Base-by-base conservation (phyloP, 2,329 filamentous ascomycete genomes). In the Sporothrix luriei region DNA sequence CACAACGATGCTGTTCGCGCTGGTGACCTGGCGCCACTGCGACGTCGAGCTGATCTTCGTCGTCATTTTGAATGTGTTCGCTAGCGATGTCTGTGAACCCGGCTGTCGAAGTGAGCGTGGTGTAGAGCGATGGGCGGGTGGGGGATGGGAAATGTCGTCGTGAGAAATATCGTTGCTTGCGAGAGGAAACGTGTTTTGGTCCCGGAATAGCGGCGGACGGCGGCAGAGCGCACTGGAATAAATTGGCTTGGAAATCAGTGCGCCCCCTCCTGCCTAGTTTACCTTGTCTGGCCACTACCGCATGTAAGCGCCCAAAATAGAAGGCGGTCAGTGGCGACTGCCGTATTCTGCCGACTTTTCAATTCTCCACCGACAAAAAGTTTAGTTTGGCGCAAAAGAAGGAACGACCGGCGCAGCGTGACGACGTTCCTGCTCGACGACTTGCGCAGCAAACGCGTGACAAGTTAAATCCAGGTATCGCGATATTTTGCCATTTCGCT, bases 1-100 rank as follows among this genome's bases (percentile, higher is more conserved):
- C 72, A 99, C 87, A 69, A 97, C 92, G 72, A 97, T 87, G 75
- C 87, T 88, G 69, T 91, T 93, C 67, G 88, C 88, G 68, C 85
- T 85, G 62, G 97, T 84, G 68, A 94, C 83, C 73, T 86, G 85
- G 76, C 87, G 87, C 83, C 94, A 95, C 79, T 96, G 88, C 74
- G 84, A 82, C 16, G 85, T 80, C 1, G 91, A 94, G 71, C 82
- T 82, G 75, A 94, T 89, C 70, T 81, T 83, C 62, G 87, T 79
- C 29, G 81, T 80, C 84, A 87, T 83, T 64, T 24, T 80, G 54
- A 16, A 14, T n/a, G 13, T 1, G 21, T n/a, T n/a, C 2, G 43
- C 19, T 24, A 19, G 29, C 16, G 24, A 4, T 64, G 6, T 48
- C 14, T 49, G 24, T 9, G 13, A 9, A 33, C n/a, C n/a, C 33